Percentiles rank a stretch among this genome's conserved stretches.
phyloP scores from a whole-genome alignment of 306 rosid genomes.

The Sicyos baderoa region DNA sequence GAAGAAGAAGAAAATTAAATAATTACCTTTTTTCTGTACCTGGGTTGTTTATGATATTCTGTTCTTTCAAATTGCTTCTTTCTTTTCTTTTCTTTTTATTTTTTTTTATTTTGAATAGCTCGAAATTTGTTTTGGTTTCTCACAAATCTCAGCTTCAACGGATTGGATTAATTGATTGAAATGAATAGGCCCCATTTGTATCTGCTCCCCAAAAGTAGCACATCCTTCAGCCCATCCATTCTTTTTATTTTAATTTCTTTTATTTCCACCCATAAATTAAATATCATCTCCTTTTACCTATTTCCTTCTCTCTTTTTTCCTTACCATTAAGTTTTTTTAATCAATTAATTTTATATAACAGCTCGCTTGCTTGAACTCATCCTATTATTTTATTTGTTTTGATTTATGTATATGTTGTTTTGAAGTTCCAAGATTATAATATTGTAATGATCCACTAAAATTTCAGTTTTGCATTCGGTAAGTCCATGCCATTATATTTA shows the following conservation, averaged over 20 bases:
- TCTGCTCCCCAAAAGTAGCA: conserved; percentile 95
- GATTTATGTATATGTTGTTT: too few species aligned
- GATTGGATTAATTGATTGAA: conserved; percentile 32
- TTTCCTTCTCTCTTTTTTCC: not conserved
- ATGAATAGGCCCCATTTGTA: conserved; percentile 39
- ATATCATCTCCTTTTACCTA: not conserved
- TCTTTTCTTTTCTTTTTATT: too few species aligned
- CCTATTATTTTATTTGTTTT: too few species aligned
- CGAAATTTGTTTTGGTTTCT: too few species aligned
- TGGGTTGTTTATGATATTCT: not conserved
- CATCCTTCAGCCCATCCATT: conserved; percentile 42
- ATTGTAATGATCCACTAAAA: too few species aligned
- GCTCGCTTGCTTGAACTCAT: too few species aligned
- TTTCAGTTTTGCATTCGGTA: too few species aligned
- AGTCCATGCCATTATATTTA: too few species aligned
- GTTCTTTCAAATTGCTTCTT: not conserved
- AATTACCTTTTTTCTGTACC: conserved; percentile 20
- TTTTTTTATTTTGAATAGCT: not conserved
- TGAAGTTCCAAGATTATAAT: too few species aligned
- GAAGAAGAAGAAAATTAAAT: not conserved
- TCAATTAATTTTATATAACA: too few species aligned
- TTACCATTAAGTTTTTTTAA: not conserved
- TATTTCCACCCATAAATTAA: conserved; percentile 19
- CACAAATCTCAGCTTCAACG: conserved; percentile 20
- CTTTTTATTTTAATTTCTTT: conserved; percentile 22